phyloP scores from a whole-genome alignment of 106 monocot genomes.

The Chionographis japonica region DNA sequence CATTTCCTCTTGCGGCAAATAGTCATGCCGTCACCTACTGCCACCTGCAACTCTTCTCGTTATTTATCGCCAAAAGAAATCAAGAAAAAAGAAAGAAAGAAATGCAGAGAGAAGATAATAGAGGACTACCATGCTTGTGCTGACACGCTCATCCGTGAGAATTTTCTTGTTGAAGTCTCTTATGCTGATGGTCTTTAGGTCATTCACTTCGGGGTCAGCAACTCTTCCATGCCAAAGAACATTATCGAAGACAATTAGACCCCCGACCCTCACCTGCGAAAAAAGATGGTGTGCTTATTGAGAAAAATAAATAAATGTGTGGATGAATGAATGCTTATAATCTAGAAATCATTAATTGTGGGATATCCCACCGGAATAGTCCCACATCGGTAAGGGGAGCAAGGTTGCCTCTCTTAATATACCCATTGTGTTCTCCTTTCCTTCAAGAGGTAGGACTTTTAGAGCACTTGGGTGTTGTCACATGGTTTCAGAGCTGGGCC shows the following conservation, averaged over 20 bases:
- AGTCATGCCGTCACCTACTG: conserved; percentile 95
- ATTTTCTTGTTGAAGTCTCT: conserved; percentile 84
- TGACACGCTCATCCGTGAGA: conserved; percentile 61
- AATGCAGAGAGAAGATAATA: not conserved
- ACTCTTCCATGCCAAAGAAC: conserved; percentile 96
- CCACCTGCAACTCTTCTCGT: conserved; percentile 45
- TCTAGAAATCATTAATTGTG: too few relatives aligned
- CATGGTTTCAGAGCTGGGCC: too few relatives aligned
- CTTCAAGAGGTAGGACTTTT: too few relatives aligned
- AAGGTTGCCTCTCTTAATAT: too few relatives aligned
- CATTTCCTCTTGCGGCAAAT: conserved; percentile 68
- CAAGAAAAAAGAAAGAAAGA: not conserved
- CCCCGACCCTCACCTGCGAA: conserved; percentile 72
- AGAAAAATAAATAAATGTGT: not conserved
- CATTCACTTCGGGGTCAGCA: conserved; percentile 63
- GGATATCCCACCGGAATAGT: too few relatives aligned
- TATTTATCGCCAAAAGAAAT: not conserved
- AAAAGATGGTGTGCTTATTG: not conserved
- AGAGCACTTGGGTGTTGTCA: too few relatives aligned
- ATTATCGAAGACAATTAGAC: conserved; percentile 87
- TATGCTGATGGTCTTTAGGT: conserved; percentile 57
- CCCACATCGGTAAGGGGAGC: too few relatives aligned
- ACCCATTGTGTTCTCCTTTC: too few relatives aligned
- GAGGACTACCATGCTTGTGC: conserved; percentile 57
- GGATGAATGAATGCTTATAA: too few relatives aligned